Base-by-base conservation (phyloP, 345 rosid genomes). In the Eucalyptus regnans region DNA sequence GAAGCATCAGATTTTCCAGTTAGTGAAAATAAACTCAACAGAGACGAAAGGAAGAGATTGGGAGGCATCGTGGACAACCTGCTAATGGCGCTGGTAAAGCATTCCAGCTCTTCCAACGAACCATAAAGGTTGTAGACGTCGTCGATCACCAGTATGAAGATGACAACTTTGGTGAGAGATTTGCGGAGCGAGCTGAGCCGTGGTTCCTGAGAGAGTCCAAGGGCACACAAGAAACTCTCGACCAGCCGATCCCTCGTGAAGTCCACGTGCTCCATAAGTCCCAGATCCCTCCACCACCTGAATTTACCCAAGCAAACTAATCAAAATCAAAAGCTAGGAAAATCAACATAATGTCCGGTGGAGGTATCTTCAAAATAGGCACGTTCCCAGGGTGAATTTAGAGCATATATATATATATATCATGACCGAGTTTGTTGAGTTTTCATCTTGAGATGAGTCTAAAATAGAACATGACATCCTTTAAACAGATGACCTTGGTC, bases 231-330 rank as follows among this genome's bases (percentile, higher is more conserved):
- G 89, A 92, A 95, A 50, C 96, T 87, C 84, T 95, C 96, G 1
- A 92, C 96, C 76, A 93, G 85, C 52, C 95, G 90, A 89, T 93
- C 94, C 89, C 96, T 92, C 2, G 93, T 86, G 62, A 95, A 95
- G 46, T 86, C 87, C n/a, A 95, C 48, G 3, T 88, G 87, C 48
- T 94, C 91, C 18, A 91, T 91, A 22, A 95, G 76, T 23, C 89
- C 92, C 80, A 92, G 87, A 86, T 91, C 91, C 85, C 87, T 89
- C 96, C 96, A 94, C 96, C 96, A 95, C 90, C 96, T 92, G 51
- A 66, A 33, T 43, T 16, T 56, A 20, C 64, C 50, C 27, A 41
- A 87, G 48, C 15, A 46, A 25, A 37, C 7, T 49, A 66, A n/a
- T 68, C 83, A 37, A 9, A 20, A 54, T 71, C 41, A 7, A 64